Evolutionary conservation across 371 early-diverging fungal species (phyloP).

Genomic region (Rhizopus stolonifer): DNA sequence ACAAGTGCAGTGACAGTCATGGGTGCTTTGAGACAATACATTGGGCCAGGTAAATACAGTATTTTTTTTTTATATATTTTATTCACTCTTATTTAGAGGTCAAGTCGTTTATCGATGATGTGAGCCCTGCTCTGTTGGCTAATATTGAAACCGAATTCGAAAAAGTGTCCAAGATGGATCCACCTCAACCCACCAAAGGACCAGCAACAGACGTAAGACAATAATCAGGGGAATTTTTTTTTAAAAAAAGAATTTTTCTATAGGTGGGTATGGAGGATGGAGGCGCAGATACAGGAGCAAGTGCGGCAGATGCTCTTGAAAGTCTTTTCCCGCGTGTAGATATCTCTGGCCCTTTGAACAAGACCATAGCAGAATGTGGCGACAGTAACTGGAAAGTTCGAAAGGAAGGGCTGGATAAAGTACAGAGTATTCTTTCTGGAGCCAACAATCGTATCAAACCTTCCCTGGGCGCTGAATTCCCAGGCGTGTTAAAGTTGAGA

Average conservation of each 20-base stretch:
- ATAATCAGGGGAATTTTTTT: too few relatives aligned
- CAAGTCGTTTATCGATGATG: conserved; percentile 79
- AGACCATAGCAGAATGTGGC: conserved; percentile 60
- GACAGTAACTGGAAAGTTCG: conserved; percentile 94
- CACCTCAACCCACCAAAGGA: conserved; percentile 72
- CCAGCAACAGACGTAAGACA: conserved; percentile 18
- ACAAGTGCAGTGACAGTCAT: conserved; percentile 75
- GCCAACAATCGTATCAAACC: conserved; percentile 86
- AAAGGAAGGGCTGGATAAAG: conserved; percentile 89
- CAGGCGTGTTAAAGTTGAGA: conserved; percentile 77
- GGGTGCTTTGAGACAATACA: conserved; percentile 78
- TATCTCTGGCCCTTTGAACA: conserved; percentile 52
- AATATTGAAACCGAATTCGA: conserved; percentile 91
- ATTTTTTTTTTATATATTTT: not conserved
- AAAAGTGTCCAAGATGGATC: conserved; percentile 74
- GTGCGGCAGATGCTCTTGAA: conserved; percentile 64
- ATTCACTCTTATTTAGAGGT: conserved; percentile 43
- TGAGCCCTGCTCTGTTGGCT: conserved; percentile 77
- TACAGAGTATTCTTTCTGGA: conserved; percentile 66
- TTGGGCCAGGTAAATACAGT: conserved; percentile 67
- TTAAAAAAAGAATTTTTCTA: not conserved
- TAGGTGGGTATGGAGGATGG: conserved; percentile 17
- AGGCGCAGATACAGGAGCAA: conserved; percentile 24
- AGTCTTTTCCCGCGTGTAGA: conserved; percentile 88
- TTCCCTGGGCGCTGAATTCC: conserved; percentile 77